These are phyloP conservation scores for Trichoderma sp. DNA, from an alignment of 2,329 filamentous ascomycete genomes.

Conservation along the genomic window DNA sequence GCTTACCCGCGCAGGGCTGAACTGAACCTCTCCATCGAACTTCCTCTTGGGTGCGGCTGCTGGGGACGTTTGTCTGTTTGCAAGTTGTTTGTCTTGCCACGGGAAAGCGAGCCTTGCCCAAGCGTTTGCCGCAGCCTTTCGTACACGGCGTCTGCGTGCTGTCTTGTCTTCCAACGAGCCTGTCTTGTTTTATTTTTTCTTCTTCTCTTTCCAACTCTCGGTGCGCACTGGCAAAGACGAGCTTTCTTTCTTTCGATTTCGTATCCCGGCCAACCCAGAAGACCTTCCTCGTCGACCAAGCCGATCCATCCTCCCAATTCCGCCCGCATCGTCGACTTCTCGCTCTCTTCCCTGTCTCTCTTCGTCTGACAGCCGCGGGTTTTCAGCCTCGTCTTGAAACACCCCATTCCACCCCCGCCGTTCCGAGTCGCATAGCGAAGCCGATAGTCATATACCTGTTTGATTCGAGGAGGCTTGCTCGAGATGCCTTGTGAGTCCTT, in stretches of 20 bases:
- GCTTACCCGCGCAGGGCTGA: conserved; percentile 11
- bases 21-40: background rate
- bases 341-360: background rate
- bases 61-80: conserved; percentile 12
- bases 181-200: background rate
- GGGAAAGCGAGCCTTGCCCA: conserved; percentile 11
- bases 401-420: background rate
- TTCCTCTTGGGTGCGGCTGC: conserved; percentile 11
- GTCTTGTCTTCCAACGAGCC: background rate
- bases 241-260: background rate
- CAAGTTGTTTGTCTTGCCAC: background rate
- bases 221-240: background rate
- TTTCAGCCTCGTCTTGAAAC: conserved; percentile 2
- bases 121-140: conserved; percentile 6
- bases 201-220: background rate
- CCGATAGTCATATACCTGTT: conserved; percentile 17
- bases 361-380: conserved; percentile 3
- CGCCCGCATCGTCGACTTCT: background rate
- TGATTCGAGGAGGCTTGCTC: conserved; percentile 30
- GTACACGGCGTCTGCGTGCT: background rate
- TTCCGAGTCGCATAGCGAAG: conserved; percentile 11
- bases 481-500: conserved; percentile 43
- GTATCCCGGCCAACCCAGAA: background rate
- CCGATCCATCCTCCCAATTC: background rate
- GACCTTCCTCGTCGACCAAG: background rate